These are phyloP conservation scores for Sergeia podlipaevii DNA, from an alignment of 208 protist genomes.

Conservation along the genomic window DNA sequence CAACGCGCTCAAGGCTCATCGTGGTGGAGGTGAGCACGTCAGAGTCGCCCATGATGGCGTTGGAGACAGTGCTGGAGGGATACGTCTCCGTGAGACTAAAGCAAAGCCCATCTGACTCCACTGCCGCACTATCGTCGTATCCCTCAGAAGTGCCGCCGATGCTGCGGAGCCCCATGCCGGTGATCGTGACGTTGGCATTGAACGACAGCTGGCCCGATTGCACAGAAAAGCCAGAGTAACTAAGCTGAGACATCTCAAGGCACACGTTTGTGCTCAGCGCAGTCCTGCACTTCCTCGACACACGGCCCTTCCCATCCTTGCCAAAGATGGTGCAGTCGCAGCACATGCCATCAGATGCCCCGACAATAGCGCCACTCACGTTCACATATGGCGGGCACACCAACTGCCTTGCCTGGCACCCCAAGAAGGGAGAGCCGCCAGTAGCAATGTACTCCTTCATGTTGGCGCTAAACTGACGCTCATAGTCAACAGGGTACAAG, in stretches of 20 bases:
- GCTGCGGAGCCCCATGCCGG: slow-evolving; percentile 9
- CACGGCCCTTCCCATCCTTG: slow-evolving; percentile 9
- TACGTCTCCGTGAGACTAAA: too few species aligned
- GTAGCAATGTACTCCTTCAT: slow-evolving; percentile 23
- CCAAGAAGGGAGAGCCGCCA: slow-evolving; percentile 15
- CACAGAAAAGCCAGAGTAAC: slow-evolving; percentile 40
- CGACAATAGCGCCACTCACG: slow-evolving; percentile 16
- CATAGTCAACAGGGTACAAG: slow-evolving; percentile 45
- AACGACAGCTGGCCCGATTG: slow-evolving; percentile 21
- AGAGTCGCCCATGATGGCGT: too few species aligned
- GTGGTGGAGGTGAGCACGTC: too few species aligned
- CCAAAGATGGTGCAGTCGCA: slow-evolving; percentile 34
- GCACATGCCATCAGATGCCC: slow-evolving; percentile 46
- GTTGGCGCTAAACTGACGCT: slow-evolving; percentile 42
- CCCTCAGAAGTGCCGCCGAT: too few species aligned
- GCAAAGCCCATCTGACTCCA: too few species aligned
- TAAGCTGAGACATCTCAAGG: slow-evolving; percentile 18
- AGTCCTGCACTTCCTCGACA: slow-evolving; percentile 15
- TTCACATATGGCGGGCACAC: slow-evolving; percentile 31
- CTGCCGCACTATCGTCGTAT: too few species aligned
- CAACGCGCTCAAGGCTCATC: too few species aligned
- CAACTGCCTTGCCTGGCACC: slow-evolving; percentile 6
- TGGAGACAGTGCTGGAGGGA: too few species aligned
- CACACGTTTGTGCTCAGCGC: slow-evolving; percentile 32
- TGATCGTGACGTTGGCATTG: slow-evolving; percentile 21